Evolutionary conservation across 2,329 filamentous ascomycete genomes (phyloP).

Genomic region (Anthostomella pinea): DNA sequence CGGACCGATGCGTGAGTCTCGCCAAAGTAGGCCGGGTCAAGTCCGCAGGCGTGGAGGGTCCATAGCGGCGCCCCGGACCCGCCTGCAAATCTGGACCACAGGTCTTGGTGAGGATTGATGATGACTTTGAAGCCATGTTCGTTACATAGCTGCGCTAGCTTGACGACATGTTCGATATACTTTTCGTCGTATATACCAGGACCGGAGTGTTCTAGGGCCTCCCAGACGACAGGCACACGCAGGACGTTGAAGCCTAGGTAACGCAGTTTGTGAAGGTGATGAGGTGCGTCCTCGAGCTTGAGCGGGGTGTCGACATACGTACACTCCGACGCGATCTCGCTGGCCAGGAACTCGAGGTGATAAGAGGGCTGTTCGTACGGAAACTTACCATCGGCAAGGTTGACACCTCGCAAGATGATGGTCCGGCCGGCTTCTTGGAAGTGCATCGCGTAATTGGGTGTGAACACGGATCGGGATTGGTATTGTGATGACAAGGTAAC

Average conservation of each 20-base stretch:
- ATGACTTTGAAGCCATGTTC: conserved; percentile 20
- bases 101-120: conserved; percentile 25
- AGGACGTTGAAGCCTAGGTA: conserved; percentile 22
- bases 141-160: conserved; percentile 16
- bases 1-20: conserved; percentile 22
- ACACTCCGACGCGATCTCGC: conserved; percentile 6
- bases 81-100: conserved; percentile 24
- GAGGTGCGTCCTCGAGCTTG: conserved; percentile 13
- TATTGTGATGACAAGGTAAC: too few relatives aligned
- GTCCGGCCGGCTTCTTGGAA: conserved; percentile 16
- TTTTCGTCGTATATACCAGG: conserved; percentile 23
- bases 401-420: conserved; percentile 22
- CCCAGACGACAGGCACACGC: conserved; percentile 21
- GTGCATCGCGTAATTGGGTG: too few relatives aligned
- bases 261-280: conserved; percentile 16
- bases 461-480: too few relatives aligned
- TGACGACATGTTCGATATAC: conserved; percentile 18
- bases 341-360: conserved; percentile 13
- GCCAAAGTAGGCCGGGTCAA: conserved; percentile 19
- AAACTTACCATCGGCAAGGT: conserved; percentile 23
- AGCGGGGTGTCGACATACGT: conserved; percentile 16
- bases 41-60: conserved; percentile 24
- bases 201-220: conserved; percentile 22
- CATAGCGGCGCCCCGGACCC: conserved; percentile 24
- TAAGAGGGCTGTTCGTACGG: conserved; percentile 16